These are phyloP conservation scores for Cryptococcus neoformans DNA, from an alignment of 1,284 basidiomycete genomes.

Conservation along the genomic window DNA sequence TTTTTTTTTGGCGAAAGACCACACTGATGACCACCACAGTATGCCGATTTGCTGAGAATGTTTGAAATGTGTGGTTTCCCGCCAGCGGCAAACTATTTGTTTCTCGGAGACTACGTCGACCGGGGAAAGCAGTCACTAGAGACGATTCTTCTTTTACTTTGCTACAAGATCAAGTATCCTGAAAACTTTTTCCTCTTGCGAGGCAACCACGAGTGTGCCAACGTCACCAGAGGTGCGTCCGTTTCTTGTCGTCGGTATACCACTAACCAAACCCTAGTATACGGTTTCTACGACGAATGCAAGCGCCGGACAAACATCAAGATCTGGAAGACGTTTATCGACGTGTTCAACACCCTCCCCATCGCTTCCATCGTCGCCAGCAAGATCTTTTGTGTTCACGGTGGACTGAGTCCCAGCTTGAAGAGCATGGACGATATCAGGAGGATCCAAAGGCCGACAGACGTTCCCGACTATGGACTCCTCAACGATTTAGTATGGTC, in stretches of 20 bases:
- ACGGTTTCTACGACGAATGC: constrained; percentile 67
- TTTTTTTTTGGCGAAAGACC: background rate
- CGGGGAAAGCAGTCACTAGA: constrained; percentile 61
- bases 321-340: constrained; percentile 99
- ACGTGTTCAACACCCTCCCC: constrained; percentile 98
- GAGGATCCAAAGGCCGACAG: constrained; percentile 91
- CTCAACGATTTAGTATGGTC: constrained; percentile 98
- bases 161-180: constrained; percentile 62
- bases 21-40: constrained; percentile 42
- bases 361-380: constrained; percentile 98
- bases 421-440: constrained; percentile 99
- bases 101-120: constrained; percentile 62
- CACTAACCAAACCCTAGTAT: constrained; percentile 43
- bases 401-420: constrained; percentile 94
- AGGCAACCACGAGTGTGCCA: constrained; percentile 62
- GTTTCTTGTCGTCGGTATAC: no score
- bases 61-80: constrained; percentile 63
- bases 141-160: constrained; percentile 56
- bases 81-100: constrained; percentile 61
- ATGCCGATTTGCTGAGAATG: constrained; percentile 59
- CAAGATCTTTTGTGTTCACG: constrained; percentile 99
- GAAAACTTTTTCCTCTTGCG: constrained; percentile 63
- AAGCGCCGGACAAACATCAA: constrained; percentile 99
- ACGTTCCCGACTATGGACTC: constrained; percentile 98
- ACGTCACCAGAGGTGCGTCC: constrained; percentile 52